phyloP scores from a whole-genome alignment of 2,329 filamentous ascomycete species.

The Fusarium sp. region DNA sequence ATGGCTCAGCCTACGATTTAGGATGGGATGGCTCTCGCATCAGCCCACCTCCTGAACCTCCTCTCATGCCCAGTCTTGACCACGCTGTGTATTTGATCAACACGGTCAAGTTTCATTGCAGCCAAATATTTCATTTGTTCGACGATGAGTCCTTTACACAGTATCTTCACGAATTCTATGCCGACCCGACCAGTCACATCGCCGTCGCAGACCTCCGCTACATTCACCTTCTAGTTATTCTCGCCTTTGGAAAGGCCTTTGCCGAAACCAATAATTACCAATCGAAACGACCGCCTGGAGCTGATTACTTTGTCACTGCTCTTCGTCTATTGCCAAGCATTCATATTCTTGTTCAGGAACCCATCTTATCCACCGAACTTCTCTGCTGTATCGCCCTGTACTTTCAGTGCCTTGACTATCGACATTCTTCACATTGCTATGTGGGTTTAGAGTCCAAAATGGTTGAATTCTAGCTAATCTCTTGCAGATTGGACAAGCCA shows the following conservation, averaged over 20 bases:
- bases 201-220: slow-evolving; percentile 55
- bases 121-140: slow-evolving; percentile 64
- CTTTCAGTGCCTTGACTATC: slow-evolving; percentile 61
- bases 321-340: slow-evolving; percentile 56
- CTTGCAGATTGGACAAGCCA: slow-evolving; percentile 59
- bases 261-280: slow-evolving; percentile 50
- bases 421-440: slow-evolving; percentile 57
- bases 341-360: slow-evolving; percentile 52
- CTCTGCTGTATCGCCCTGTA: slow-evolving; percentile 64
- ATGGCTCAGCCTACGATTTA: slow-evolving; percentile 62
- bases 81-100: slow-evolving; percentile 65
- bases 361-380: slow-evolving; percentile 59
- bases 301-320: slow-evolving; percentile 58
- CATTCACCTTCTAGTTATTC: slow-evolving; percentile 62
- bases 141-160: slow-evolving; percentile 63
- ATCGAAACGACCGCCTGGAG: slow-evolving; percentile 55
- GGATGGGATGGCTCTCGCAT: slow-evolving; percentile 58
- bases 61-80: slow-evolving; percentile 58
- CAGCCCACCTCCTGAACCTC: slow-evolving; percentile 25
- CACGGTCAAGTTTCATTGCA: slow-evolving; percentile 66
- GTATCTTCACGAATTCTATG: slow-evolving; percentile 44
- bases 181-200: slow-evolving; percentile 28
- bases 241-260: slow-evolving; percentile 67
- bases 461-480: slow-evolving; percentile 3
- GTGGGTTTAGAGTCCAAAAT: slow-evolving; percentile 39